Percentiles rank a stretch among this genome's conserved stretches.
Evolutionary conservation across 768 basidiomycete genomes (phyloP).

Genomic region (Tricholoma hemisulphureum): DNA sequence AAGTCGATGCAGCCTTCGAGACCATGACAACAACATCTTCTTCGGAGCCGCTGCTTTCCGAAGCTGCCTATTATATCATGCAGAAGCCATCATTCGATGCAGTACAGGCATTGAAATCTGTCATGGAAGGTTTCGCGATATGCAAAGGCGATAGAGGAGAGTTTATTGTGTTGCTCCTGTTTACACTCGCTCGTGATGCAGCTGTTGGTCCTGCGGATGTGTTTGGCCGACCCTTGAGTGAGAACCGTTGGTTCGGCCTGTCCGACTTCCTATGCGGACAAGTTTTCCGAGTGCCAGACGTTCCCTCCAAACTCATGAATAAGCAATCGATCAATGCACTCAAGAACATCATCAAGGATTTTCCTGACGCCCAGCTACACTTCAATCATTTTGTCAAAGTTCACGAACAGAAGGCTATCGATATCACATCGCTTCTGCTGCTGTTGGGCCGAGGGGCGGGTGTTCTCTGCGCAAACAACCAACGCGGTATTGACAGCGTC

Average conservation of each 20-base stretch:
- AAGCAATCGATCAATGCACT: background rate
- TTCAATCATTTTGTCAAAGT: conserved; percentile 21
- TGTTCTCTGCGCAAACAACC: conserved; percentile 6
- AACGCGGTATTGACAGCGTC: conserved; percentile 13
- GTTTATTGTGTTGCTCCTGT: conserved; percentile 16
- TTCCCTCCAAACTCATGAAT: no score
- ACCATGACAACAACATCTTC: conserved; percentile 23
- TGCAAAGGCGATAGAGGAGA: conserved; percentile 25
- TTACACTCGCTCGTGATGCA: conserved; percentile 22
- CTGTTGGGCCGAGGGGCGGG: conserved; percentile 1
- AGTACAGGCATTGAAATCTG: conserved; percentile 5
- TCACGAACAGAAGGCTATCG: conserved; percentile 2
- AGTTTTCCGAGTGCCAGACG: background rate
- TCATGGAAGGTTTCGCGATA: conserved; percentile 17
- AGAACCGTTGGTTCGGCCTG: background rate
- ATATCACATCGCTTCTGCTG: background rate
- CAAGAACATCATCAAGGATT: background rate
- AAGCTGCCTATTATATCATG: conserved; percentile 25
- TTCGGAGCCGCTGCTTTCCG: conserved; percentile 30
- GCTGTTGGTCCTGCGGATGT: background rate
- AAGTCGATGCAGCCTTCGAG: conserved; percentile 2
- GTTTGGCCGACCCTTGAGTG: background rate
- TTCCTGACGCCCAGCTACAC: conserved; percentile 8
- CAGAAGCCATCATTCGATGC: conserved; percentile 6
- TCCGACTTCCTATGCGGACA: background rate